Conservation (phyloP, 768 basidiomycete species). For the Amanita jacksonii region DNA sequence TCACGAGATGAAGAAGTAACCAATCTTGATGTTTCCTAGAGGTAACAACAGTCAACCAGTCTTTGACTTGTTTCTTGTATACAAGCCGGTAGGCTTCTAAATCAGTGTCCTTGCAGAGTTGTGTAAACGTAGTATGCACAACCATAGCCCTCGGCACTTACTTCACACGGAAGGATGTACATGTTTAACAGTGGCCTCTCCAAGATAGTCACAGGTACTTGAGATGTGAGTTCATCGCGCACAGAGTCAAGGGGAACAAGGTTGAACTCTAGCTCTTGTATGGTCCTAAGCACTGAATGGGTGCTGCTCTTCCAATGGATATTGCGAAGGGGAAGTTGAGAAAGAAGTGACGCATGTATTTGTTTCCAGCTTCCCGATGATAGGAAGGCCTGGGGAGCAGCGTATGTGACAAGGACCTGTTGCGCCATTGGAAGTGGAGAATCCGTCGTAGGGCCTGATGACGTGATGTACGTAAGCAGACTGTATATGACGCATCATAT, state of each 20-base stretch:
- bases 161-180: constrained; percentile 85
- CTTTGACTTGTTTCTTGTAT: constrained; percentile 80
- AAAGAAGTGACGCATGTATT: constrained; percentile 50
- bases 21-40: constrained; percentile 84
- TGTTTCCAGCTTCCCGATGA: constrained; percentile 69
- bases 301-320: constrained; percentile 86
- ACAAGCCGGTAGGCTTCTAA: constrained; percentile 69
- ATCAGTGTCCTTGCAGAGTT: constrained; percentile 40
- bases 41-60: constrained; percentile 70
- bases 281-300: constrained; percentile 67
- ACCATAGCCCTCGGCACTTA: constrained; percentile 25
- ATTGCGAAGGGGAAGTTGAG: constrained; percentile 77
- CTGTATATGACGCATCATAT: too few relatives aligned
- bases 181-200: constrained; percentile 84
- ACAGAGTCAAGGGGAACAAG: constrained; percentile 59
- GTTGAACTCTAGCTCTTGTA: constrained; percentile 79
- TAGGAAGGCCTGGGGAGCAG: constrained; percentile 52
- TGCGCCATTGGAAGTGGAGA: constrained; percentile 15
- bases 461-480: too few relatives aligned
- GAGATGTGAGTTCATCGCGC: constrained; percentile 67
- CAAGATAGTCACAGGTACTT: constrained; percentile 66
- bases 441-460: too few relatives aligned
- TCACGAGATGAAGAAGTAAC: constrained; percentile 81
- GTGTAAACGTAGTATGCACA: constrained; percentile 4
- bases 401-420: constrained; percentile 59